Conservation (phyloP, 495 filamentous ascomycete genomes). For the Alectoria sarmentosa region DNA sequence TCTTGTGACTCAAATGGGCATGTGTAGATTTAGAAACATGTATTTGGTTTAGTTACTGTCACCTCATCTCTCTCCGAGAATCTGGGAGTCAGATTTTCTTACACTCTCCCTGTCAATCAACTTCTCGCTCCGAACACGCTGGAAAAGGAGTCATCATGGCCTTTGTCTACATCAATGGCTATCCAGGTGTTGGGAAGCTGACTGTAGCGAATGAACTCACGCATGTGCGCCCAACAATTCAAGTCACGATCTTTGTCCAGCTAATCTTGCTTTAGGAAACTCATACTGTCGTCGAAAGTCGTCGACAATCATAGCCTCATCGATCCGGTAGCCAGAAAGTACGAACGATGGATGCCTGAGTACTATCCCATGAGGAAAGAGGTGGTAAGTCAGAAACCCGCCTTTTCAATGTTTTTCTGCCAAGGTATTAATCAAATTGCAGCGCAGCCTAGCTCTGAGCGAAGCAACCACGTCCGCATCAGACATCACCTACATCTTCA, state of each 20-base stretch:
- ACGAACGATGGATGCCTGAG: constrained; percentile 11
- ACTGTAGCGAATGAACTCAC: constrained; percentile 7
- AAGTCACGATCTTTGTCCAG: background rate
- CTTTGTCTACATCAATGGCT: constrained; percentile 16
- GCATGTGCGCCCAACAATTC: background rate
- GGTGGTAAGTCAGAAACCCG: background rate
- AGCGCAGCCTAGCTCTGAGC: constrained; percentile 6
- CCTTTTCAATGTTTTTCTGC: background rate
- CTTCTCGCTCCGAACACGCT: background rate
- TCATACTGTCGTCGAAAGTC: constrained; percentile 5
- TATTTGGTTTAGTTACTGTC: no score
- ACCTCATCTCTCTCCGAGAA: background rate
- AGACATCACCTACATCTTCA: constrained; percentile 10
- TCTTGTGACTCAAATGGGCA: background rate
- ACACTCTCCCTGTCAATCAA: background rate
- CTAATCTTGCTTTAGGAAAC: background rate
- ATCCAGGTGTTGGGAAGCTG: constrained; percentile 15
- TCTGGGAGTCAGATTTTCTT: no score
- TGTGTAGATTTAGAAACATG: background rate
- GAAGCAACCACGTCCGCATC: background rate
- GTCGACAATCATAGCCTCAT: constrained; percentile 17
- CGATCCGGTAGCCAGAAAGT: constrained; percentile 10
- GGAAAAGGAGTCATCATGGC: background rate
- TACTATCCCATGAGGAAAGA: constrained; percentile 1
- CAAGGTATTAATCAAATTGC: background rate